Base-by-base conservation (phyloP, 2,329 filamentous ascomycete genomes). In the Myriosclerotinia curreyana region DNA sequence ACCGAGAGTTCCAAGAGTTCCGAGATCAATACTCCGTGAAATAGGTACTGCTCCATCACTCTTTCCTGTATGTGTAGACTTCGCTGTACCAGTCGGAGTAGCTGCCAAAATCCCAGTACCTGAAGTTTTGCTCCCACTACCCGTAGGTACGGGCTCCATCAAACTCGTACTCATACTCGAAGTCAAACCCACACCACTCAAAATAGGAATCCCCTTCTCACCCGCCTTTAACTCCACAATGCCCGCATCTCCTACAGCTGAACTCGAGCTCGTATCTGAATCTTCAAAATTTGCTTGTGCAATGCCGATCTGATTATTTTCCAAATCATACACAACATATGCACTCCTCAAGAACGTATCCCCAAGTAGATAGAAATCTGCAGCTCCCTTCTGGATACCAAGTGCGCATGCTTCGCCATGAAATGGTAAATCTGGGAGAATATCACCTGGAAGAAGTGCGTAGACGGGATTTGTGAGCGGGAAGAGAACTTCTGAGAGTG, bases 311-410 rank as follows among this genome's bases (percentile, higher is more conserved):
- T 80, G 71, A 64, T 81, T 77, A 68, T 81, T 81, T 7, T 76
- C 76, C 5, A 83, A 74, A 67, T 83, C 81, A 66, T 82, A 84
- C 2, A 84, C 81, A 1, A 83, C 79, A 67, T 84, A 84, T 1
- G 81, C 81, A 52, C 79, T 80, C 60, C 82, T 75, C 53, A 84
- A 74, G 70, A 84, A 84, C 0, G 79, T 79, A 67, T 83, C 82
- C 7, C 82, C 82, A 25, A 84, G 75, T 8, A 76, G 61, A 50
- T 69, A 3, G 52, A 66, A 11, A 22, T 52, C 52, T 15, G 28
- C 14, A 3, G 38, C 50, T 34, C 36, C 36, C 17, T 3, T 46
- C 66, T 79, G 77, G 62, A 86, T 79, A 34, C 84, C 84, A 65
- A 86, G 82, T 64, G 79, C 77, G 71, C 84, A 87, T 20, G 64